Conservation (phyloP, 2,329 filamentous ascomycete species). For the Dactylellina drechsleri region DNA sequence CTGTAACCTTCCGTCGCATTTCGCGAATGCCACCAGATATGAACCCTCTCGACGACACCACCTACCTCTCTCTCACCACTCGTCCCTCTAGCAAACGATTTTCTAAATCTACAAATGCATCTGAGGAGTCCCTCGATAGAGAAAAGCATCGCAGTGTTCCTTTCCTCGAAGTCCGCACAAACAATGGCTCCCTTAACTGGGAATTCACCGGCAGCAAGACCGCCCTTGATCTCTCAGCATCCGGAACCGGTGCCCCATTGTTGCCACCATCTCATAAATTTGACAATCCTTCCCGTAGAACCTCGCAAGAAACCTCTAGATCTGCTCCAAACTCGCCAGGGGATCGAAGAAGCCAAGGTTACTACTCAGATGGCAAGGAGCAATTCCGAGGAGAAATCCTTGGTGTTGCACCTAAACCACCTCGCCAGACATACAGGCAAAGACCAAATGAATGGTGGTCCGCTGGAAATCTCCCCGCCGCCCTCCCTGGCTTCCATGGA, state of each 20-base stretch:
- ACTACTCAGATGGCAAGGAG: slow-evolving; percentile 36
- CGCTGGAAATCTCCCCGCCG: slow-evolving; percentile 17
- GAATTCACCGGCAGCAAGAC: slow-evolving; percentile 46
- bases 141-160: slow-evolving; percentile 26
- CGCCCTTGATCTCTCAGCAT: slow-evolving; percentile 25
- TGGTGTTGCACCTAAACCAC: slow-evolving; percentile 24
- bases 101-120: slow-evolving; percentile 40
- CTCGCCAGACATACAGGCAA: slow-evolving; percentile 46
- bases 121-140: slow-evolving; percentile 37
- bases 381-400: slow-evolving; percentile 14
- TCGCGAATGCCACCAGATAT: slow-evolving; percentile 85
- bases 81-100: slow-evolving; percentile 45
- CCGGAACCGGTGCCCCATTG: slow-evolving; percentile 20
- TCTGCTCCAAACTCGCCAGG: slow-evolving; percentile 41
- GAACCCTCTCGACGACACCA: slow-evolving; percentile 83
- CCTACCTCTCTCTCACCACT: slow-evolving; percentile 34
- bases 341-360: slow-evolving; percentile 30
- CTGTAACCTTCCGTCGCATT: slow-evolving; percentile 83
- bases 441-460: slow-evolving; percentile 45
- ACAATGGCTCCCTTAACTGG: slow-evolving; percentile 52
- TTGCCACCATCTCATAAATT: slow-evolving; percentile 47
- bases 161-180: slow-evolving; percentile 48
- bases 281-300: slow-evolving; percentile 13
- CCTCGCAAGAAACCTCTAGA: slow-evolving; percentile 32
- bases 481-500: slow-evolving; percentile 23